Base-by-base conservation (phyloP, 371 early-diverging fungal genomes). In the Funneliformis caledonium region DNA sequence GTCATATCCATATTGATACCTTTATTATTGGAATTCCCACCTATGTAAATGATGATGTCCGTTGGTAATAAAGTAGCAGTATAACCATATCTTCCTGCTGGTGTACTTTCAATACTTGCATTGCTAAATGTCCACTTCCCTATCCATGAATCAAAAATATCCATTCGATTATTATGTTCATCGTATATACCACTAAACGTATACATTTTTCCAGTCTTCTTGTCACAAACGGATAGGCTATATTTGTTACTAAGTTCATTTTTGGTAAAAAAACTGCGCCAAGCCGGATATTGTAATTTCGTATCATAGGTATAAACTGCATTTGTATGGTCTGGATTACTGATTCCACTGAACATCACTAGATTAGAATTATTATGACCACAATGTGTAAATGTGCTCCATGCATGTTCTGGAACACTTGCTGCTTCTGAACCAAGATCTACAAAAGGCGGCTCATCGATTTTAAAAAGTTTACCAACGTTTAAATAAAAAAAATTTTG, bases 401-500 rank as follows among this genome's bases (percentile, higher is more conserved):
- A 69, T 1, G 69, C 33, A 69, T 69, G 69, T 47, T 14, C 19
- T n/a, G 47, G 69, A 69, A 69, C 19, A 19, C 19, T 19, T 22
- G 26, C 26, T 11, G 9, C n/a, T 26, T 26, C 26, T 26, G 69
- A 69, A 45, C 47, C 22, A 69, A 69, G 69, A 69, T 69, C 47
- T n/a, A 45, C 22, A 43, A 43, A 69, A 69, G 69, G 45, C 12
- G 19, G 19, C 22, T n/a, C 42, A 69, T 69, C 43, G 33, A 69
- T 6, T 69, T 42, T 42, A 45, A 69, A 69, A 14, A 5, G n/a
- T 14, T 33, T 47, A 19, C 19, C 33, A 42, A 69, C 14, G n/a
- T 69, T 22, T 69, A 69, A n/a, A 69, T 69, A 69, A 69, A 45
- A 69, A 45, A 69, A 69, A 45, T 69, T 45, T 45, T 69, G 42